A percentile compares a stretch with the other conserved stretches of the same genome.
phyloP scores from a whole-genome alignment of 176 grass and related monocot genomes.

The Aegilops umbellulata region DNA sequence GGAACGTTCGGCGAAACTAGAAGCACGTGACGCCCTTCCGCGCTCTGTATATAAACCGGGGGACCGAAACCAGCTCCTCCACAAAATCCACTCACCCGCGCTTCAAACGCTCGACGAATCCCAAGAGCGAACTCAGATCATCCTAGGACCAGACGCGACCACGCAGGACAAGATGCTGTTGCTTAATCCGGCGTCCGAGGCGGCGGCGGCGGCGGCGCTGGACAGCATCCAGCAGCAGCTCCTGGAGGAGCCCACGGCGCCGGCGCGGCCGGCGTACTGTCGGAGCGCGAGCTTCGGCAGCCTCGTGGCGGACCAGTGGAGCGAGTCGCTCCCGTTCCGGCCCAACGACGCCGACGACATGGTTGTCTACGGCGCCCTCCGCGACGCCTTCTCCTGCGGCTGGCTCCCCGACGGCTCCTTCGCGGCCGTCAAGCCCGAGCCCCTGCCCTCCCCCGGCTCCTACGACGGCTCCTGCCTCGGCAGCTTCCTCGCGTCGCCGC shows the following conservation, averaged over 20 bases:
- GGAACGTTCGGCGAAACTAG: constrained; percentile 65
- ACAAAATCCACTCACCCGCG: not conserved
- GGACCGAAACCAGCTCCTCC: not conserved
- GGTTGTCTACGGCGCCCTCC: constrained; percentile 68
- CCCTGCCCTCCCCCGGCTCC: constrained; percentile 3
- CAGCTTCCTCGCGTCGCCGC: not conserved
- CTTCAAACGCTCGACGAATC: constrained; percentile 12
- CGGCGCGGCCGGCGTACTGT: constrained; percentile 43
- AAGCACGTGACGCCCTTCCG: not conserved
- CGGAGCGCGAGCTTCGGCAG: constrained; percentile 74
- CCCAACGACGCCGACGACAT: constrained; percentile 90
- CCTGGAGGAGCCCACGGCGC: constrained; percentile 44
- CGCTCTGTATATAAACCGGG: constrained; percentile 43
- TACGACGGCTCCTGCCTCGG: constrained; percentile 25
- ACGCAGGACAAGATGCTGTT: constrained; percentile 8
- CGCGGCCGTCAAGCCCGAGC: constrained; percentile 54
- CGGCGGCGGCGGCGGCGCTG: constrained; percentile 6
- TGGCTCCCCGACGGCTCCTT: constrained; percentile 71
- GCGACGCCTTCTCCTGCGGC: constrained; percentile 65
- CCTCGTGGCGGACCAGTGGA: constrained; percentile 80
- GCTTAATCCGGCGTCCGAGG: constrained; percentile 5
- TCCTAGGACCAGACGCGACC: not conserved
- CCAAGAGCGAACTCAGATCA: not conserved
- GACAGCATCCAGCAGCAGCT: constrained; percentile 57
- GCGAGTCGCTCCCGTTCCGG: constrained; percentile 73